Evolutionary conservation across 805 yeast genomes (phyloP), one percentile per base, ranked within the genome.

Genomic region (Starmerella lactis-condensi): DNA sequence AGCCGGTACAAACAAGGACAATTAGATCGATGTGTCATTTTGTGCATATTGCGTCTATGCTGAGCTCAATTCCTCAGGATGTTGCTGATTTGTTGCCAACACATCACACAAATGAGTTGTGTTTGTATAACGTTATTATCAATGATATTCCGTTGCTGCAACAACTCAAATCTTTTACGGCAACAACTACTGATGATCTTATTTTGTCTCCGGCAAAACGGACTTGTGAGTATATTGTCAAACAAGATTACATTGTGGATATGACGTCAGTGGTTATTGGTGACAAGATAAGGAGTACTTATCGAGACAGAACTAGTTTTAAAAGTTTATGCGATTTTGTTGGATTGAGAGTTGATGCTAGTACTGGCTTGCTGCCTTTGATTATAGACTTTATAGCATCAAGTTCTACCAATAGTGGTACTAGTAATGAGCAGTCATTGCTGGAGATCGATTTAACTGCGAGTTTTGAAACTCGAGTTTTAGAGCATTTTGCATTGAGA

Each of bases 181-280:
- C 73, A 2, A 58, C 68, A 5, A 72, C 85, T 2, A 64, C 73
- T 15, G 91, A 76, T 45, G 72, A 67, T 26, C 65, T 76, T 16
- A 51, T 75, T 20, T 54, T 71, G 43, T 28, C 29, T 3, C 34
- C 43, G 3, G n/a, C n/a, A n/a, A n/a, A n/a, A n/a, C n/a, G n/a
- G n/a, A n/a, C n/a, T n/a, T n/a, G n/a, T n/a, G n/a, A n/a, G n/a
- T n/a, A n/a, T n/a, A n/a, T n/a, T n/a, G n/a, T n/a, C n/a, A n/a
- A n/a, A n/a, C n/a, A n/a, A n/a, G n/a, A n/a, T n/a, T n/a, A n/a
- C n/a, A n/a, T n/a, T n/a, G n/a, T n/a, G n/a, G n/a, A n/a, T n/a
- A n/a, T n/a, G n/a, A n/a, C n/a, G n/a, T n/a, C n/a, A n/a, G n/a
- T n/a, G n/a, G n/a, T n/a, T n/a, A n/a, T n/a, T n/a, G n/a, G n/a